Evolutionary conservation across 768 basidiomycete genomes (phyloP).

Genomic region (Lactifluus rugatus): DNA sequence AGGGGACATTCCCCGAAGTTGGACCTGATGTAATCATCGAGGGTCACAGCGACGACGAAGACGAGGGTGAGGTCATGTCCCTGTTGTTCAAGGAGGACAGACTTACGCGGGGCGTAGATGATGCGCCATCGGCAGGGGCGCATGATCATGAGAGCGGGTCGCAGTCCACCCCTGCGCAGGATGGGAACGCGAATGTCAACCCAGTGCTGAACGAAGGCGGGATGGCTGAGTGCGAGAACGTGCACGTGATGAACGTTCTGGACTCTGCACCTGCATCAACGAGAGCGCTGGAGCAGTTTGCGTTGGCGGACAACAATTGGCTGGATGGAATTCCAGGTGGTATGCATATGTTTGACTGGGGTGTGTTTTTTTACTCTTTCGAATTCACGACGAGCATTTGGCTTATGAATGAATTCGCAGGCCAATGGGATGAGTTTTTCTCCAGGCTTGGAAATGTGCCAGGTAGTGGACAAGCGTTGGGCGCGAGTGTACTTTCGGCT

Average conservation of each 20-base stretch:
- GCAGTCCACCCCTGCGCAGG: conserved; percentile 43
- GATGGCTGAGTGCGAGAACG: conserved; percentile 33
- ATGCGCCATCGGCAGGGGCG: conserved; percentile 3
- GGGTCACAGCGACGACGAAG: conserved; percentile 31
- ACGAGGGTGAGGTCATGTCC: conserved; percentile 17
- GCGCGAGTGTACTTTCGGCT: not conserved
- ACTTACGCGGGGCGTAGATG: conserved; percentile 11
- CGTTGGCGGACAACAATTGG: conserved; percentile 56
- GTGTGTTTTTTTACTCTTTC: conserved; percentile 31
- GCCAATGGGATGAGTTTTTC: conserved; percentile 80
- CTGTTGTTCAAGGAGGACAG: conserved; percentile 4
- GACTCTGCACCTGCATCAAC: conserved; percentile 47
- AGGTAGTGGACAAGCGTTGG: not conserved
- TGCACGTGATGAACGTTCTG: conserved; percentile 70
- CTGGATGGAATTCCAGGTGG: conserved; percentile 72
- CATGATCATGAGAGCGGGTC: conserved; percentile 25
- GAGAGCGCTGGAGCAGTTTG: conserved; percentile 47
- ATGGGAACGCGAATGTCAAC: conserved; percentile 51
- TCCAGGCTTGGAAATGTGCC: conserved; percentile 30
- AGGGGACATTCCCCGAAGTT: conserved; percentile 31
- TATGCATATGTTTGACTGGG: conserved; percentile 90
- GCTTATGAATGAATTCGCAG: conserved; percentile 29
- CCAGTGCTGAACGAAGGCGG: conserved; percentile 53
- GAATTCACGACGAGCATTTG: conserved; percentile 6
- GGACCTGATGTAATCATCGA: conserved; percentile 47